Evolutionary conservation across 805 yeast species (phyloP).

Genomic region (Ogataea salicorniae): DNA sequence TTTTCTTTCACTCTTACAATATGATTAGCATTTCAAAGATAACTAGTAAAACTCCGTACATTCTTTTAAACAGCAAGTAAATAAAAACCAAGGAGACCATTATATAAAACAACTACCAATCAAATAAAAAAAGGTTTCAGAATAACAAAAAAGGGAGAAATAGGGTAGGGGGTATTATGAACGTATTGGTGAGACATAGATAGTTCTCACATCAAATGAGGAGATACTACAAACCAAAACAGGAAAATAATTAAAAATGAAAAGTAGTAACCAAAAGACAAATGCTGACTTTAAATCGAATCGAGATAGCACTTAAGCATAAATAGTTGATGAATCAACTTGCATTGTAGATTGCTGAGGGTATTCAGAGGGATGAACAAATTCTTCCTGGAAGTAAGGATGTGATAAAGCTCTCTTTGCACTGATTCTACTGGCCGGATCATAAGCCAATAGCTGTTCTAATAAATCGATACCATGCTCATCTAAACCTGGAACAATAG

Average conservation of each 20-base stretch:
- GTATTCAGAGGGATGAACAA: constrained; percentile 23
- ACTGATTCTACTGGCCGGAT: constrained; percentile 88
- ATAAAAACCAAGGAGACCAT: too few relatives aligned
- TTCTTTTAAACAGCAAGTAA: too few relatives aligned
- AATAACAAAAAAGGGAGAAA: too few relatives aligned
- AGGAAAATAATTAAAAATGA: background rate
- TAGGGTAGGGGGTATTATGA: too few relatives aligned
- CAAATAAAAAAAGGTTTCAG: too few relatives aligned
- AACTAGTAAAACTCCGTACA: too few relatives aligned
- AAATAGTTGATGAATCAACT: constrained; percentile 31
- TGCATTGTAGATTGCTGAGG: constrained; percentile 33
- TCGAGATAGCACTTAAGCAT: constrained; percentile 15
- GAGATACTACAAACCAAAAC: too few relatives aligned
- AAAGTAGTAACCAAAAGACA: background rate
- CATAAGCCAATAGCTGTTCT: constrained; percentile 75
- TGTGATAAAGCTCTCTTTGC: constrained; percentile 90
- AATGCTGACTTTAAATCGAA: background rate
- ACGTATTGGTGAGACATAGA: too few relatives aligned
- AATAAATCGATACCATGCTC: constrained; percentile 79
- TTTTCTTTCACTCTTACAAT: too few relatives aligned
- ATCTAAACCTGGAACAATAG: constrained; percentile 74
- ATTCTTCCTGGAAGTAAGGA: constrained; percentile 72
- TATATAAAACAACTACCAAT: too few relatives aligned
- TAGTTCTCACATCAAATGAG: too few relatives aligned
- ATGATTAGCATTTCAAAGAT: too few relatives aligned